Percentiles rank a stretch among this genome's conserved stretches.
phyloP scores from a whole-genome alignment of 78 protist species.

The Mantamonas sphyraenae region DNA sequence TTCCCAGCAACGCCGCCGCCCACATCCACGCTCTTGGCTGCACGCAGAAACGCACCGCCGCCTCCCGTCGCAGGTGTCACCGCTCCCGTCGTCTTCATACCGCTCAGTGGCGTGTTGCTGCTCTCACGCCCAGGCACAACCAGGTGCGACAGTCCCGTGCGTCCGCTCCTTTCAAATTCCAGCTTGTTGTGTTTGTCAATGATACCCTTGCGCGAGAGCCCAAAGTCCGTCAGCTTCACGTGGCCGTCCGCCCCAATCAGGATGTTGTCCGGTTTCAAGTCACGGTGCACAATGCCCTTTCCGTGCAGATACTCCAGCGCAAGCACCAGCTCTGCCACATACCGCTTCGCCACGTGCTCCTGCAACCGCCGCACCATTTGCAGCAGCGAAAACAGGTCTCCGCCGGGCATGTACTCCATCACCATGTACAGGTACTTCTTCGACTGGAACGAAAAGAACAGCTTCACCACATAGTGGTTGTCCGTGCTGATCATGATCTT shows the following conservation, averaged over 20 bases:
- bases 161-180: neutral
- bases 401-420: conserved; percentile 39
- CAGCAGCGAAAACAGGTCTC: conserved; percentile 30
- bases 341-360: conserved; percentile 63
- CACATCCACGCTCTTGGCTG: neutral
- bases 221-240: conserved; percentile 56
- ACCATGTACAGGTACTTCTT: neutral
- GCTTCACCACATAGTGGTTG: neutral
- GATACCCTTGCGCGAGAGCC: conserved; percentile 17
- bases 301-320: conserved; percentile 76
- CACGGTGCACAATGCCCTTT: conserved; percentile 72
- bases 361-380: neutral
- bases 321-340: conserved; percentile 69
- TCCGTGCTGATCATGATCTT: conserved; percentile 54
- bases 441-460: neutral
- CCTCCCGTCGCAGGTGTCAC: neutral
- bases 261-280: conserved; percentile 85
- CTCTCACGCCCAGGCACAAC: neutral
- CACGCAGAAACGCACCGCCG: neutral
- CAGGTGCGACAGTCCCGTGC: neutral
- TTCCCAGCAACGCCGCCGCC: too few species aligned
- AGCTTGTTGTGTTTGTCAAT: neutral
- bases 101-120: too few species aligned
- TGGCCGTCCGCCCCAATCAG: conserved; percentile 46
- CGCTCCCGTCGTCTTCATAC: too few species aligned